Conservation (phyloP, 1,139 yeast genomes). For the Yamadazyma trypodendri region DNA sequence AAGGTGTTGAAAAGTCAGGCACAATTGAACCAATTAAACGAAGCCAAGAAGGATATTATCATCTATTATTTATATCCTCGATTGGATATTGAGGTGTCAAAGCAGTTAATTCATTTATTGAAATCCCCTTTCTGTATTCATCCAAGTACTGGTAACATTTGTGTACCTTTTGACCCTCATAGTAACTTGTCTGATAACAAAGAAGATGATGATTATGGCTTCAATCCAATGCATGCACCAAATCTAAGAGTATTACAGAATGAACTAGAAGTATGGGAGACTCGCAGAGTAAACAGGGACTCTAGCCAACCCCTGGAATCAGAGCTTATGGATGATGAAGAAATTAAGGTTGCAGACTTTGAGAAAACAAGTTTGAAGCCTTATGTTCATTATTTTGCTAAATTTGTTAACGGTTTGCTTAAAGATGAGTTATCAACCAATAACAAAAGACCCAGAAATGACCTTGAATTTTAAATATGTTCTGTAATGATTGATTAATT, state of each 20-base stretch:
- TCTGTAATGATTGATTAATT: conserved; percentile 1
- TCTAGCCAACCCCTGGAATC: conserved; percentile 23
- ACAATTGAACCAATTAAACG: conserved; percentile 49
- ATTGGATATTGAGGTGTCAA: conserved; percentile 88
- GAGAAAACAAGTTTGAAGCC: conserved; percentile 74
- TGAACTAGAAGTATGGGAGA: conserved; percentile 50
- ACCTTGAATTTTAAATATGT: conserved; percentile 25
- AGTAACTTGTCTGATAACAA: conserved; percentile 32
- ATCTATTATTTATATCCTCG: conserved; percentile 84
- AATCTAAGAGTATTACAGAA: conserved; percentile 60
- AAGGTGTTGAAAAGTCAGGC: conserved; percentile 43
- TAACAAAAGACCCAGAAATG: conserved; percentile 48
- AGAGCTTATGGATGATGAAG: conserved; percentile 13
- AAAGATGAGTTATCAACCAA: conserved; percentile 51
- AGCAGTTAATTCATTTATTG: conserved; percentile 84
- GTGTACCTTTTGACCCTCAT: conserved; percentile 84
- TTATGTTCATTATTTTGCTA: conserved; percentile 67
- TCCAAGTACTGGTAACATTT: conserved; percentile 95
- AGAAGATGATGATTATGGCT: conserved; percentile 49
- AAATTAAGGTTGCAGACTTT: conserved; percentile 40
- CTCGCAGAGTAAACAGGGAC: conserved; percentile 26
- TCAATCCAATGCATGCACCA: conserved; percentile 82
- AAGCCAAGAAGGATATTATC: conserved; percentile 82
- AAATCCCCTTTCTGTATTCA: conserved; percentile 98
- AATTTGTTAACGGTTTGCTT: conserved; percentile 57